phyloP scores from a whole-genome alignment of 768 basidiomycete species.

The Boletus eberwhitei region DNA sequence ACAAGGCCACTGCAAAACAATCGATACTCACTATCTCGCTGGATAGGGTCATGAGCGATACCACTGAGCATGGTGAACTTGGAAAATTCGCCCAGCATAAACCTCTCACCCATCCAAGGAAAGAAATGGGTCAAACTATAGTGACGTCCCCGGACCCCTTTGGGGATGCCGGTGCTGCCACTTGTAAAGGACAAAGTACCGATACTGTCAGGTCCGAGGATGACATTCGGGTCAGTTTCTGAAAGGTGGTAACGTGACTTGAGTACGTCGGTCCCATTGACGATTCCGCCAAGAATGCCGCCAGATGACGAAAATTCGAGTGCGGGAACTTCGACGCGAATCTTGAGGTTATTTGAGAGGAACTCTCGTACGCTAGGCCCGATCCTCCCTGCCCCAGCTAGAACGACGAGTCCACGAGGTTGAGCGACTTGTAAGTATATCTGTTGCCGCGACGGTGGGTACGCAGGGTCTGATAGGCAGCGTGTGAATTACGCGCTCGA shows the following conservation, averaged over 20 bases:
- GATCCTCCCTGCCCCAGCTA: conserved; percentile 86
- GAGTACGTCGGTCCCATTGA: conserved; percentile 57
- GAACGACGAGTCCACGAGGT: conserved; percentile 85
- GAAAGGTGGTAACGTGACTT: conserved; percentile 49
- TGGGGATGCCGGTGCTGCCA: conserved; percentile 96
- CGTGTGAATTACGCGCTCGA: neutral
- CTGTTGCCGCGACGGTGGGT: conserved; percentile 88
- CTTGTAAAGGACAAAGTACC: conserved; percentile 96
- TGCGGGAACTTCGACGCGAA: conserved; percentile 89
- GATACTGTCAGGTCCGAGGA: conserved; percentile 91
- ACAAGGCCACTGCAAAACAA: neutral
- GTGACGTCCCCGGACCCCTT: conserved; percentile 95
- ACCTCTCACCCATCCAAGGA: conserved; percentile 96
- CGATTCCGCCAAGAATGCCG: conserved; percentile 59
- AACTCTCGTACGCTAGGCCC: conserved; percentile 80
- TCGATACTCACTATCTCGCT: conserved; percentile 84
- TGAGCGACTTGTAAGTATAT: conserved; percentile 91
- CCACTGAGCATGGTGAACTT: conserved; percentile 99
- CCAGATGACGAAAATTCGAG: conserved; percentile 70
- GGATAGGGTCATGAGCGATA: conserved; percentile 98
- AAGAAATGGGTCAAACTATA: conserved; percentile 98
- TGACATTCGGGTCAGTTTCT: conserved; percentile 73
- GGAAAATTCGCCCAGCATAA: conserved; percentile 67
- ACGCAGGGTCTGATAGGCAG: conserved; percentile 76
- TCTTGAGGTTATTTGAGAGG: conserved; percentile 69